Evolutionary conservation across 179 eudicot species (phyloP).

Genomic region (Silene noctiflora): DNA sequence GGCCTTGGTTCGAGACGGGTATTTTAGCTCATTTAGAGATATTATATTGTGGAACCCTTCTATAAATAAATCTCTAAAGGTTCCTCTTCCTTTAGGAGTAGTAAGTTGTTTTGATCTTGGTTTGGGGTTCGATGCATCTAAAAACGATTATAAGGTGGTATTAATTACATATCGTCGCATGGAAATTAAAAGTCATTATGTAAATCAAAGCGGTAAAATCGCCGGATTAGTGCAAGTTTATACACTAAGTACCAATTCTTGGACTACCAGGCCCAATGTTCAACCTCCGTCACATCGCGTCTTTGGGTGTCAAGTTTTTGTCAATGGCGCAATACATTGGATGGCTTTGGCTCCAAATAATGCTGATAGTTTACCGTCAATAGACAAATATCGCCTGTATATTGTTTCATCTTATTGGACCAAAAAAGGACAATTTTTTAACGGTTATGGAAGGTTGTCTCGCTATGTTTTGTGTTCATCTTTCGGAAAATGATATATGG

Average conservation of each 20-base stretch:
- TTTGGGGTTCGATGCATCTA: constrained; percentile 21
- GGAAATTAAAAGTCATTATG: background rate
- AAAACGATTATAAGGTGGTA: constrained; percentile 21
- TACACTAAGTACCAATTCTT: constrained; percentile 18
- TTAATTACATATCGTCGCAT: constrained; percentile 16
- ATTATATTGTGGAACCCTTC: constrained; percentile 28
- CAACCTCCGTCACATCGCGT: constrained; percentile 23
- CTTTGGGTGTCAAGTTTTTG: constrained; percentile 14
- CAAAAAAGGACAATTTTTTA: background rate
- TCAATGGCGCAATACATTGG: constrained; percentile 27
- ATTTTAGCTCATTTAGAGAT: background rate
- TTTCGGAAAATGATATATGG: constrained; percentile 14
- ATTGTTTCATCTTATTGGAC: background rate
- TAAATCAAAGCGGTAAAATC: background rate
- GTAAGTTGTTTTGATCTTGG: constrained; percentile 19
- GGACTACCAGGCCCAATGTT: constrained; percentile 6
- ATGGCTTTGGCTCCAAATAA: constrained; percentile 6
- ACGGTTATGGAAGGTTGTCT: constrained; percentile 16
- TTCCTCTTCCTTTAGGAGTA: background rate
- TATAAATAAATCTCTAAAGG: constrained; percentile 4
- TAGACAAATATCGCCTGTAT: background rate
- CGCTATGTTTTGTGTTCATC: constrained; percentile 15
- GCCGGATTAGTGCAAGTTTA: constrained; percentile 22
- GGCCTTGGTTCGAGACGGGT: constrained; percentile 1
- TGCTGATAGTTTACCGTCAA: background rate